phyloP scores from a whole-genome alignment of 306 rosid genomes.

The Pterocarpus santalinus region DNA sequence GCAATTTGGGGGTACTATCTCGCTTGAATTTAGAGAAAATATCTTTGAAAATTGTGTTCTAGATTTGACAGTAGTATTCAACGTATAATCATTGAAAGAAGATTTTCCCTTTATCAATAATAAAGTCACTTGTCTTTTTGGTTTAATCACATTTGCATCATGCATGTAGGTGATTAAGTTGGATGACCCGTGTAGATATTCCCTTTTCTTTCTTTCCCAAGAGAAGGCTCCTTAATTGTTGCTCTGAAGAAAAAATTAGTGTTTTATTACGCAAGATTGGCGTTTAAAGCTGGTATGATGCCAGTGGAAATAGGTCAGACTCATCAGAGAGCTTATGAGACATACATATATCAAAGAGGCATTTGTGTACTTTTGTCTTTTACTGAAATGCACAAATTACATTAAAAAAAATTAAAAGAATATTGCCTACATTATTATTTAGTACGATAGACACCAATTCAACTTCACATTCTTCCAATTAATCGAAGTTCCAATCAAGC shows the following conservation, averaged over 20 bases:
- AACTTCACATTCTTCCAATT: slow-evolving; percentile 35
- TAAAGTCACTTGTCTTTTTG: not conserved
- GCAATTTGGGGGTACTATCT: not conserved
- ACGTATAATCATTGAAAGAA: not conserved
- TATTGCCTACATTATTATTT: not conserved
- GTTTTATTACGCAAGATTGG: slow-evolving; percentile 1
- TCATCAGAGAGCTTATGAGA: too few relatives aligned
- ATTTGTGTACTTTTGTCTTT: too few relatives aligned
- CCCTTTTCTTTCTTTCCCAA: not conserved
- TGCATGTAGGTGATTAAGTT: not conserved
- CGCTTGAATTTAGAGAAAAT: not conserved
- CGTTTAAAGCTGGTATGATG: not conserved
- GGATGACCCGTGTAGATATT: not conserved
- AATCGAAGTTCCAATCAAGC: slow-evolving; percentile 23
- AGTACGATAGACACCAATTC: slow-evolving; percentile 20
- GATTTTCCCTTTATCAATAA: not conserved
- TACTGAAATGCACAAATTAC: not conserved
- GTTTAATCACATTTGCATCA: not conserved
- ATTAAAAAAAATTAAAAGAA: not conserved
- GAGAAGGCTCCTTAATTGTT: not conserved
- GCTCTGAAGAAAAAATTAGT: slow-evolving; percentile 3
- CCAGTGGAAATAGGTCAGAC: too few relatives aligned
- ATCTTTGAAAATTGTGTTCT: not conserved
- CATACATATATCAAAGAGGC: too few relatives aligned
- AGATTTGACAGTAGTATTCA: not conserved